phyloP scores from a whole-genome alignment of 202 grass and related monocot species.

The Digitaria exilis region DNA sequence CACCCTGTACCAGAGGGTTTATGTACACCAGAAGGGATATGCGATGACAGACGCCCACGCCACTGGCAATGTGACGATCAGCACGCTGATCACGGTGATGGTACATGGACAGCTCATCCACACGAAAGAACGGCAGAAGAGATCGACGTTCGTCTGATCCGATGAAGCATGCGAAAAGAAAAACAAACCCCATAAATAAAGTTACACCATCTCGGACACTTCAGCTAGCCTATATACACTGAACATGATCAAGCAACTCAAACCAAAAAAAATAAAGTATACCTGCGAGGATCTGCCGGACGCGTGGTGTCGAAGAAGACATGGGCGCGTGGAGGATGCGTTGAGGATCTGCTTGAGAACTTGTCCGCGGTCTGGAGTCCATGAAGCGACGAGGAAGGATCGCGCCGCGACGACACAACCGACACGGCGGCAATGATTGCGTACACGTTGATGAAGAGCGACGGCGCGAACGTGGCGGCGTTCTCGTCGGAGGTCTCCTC shows the following conservation, averaged over 20 bases:
- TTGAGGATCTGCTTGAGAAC: conserved; percentile 87
- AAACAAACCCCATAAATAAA: no score
- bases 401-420: conserved; percentile 58
- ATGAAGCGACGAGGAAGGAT: conserved; percentile 69
- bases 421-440: conserved; percentile 48
- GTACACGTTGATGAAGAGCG: conserved; percentile 82
- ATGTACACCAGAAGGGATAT: conserved; percentile 76
- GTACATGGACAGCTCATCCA: conserved; percentile 89
- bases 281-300: conserved; percentile 98
- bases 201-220: neutral
- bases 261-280: no score
- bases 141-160: conserved; percentile 92
- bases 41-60: conserved; percentile 85
- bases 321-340: conserved; percentile 94
- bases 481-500: conserved; percentile 66
- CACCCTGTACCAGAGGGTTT: conserved; percentile 99
- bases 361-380: conserved; percentile 77
- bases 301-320: conserved; percentile 98
- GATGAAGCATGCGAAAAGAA: conserved; percentile 78
- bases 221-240: neutral
- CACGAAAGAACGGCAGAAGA: conserved; percentile 90
- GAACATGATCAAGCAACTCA: neutral
- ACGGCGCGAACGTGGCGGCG: conserved; percentile 43
- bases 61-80: conserved; percentile 80
- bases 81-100: conserved; percentile 73